Conservation (phyloP, 140 eudicot species). For the Erigeron philadelphicus region DNA sequence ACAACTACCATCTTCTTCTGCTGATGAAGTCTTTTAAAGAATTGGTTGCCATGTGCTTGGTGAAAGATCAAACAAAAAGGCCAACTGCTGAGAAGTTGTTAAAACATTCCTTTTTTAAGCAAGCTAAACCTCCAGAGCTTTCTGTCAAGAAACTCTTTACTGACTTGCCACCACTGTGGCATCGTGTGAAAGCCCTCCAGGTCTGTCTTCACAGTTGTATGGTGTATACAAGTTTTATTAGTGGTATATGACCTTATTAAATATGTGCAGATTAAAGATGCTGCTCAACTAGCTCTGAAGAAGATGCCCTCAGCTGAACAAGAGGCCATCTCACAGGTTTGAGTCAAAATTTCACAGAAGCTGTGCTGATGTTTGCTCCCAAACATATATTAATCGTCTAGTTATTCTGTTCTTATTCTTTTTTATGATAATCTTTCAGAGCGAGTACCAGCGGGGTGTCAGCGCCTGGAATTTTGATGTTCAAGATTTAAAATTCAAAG, state of each 20-base stretch:
- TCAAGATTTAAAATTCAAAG: constrained; percentile 85
- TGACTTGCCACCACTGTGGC: constrained; percentile 88
- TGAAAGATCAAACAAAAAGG: constrained; percentile 95
- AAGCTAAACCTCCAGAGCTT: constrained; percentile 85
- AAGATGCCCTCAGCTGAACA: constrained; percentile 94
- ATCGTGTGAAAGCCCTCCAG: constrained; percentile 95
- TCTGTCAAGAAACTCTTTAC: constrained; percentile 78
- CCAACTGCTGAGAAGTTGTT: constrained; percentile 94
- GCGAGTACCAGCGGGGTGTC: constrained; percentile 98
- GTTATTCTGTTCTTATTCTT: not conserved
- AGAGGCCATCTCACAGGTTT: constrained; percentile 94
- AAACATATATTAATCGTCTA: not conserved
- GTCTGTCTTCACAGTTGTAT: constrained; percentile 24
- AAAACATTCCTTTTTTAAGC: constrained; percentile 88
- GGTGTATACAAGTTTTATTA: not conserved
- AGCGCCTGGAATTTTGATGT: constrained; percentile 98
- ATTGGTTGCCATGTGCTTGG: constrained; percentile 99
- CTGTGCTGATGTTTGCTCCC: not conserved
- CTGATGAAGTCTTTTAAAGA: constrained; percentile 80
- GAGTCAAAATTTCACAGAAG: constrained; percentile 21
- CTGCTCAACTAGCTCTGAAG: constrained; percentile 92
- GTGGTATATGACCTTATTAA: not conserved
- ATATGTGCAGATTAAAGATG: constrained; percentile 72
- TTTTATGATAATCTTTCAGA: constrained; percentile 43
- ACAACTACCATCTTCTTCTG: constrained; percentile 24